Evolutionary conservation across 2,329 filamentous ascomycete genomes (phyloP).

Genomic region (Cladosporium sp.): DNA sequence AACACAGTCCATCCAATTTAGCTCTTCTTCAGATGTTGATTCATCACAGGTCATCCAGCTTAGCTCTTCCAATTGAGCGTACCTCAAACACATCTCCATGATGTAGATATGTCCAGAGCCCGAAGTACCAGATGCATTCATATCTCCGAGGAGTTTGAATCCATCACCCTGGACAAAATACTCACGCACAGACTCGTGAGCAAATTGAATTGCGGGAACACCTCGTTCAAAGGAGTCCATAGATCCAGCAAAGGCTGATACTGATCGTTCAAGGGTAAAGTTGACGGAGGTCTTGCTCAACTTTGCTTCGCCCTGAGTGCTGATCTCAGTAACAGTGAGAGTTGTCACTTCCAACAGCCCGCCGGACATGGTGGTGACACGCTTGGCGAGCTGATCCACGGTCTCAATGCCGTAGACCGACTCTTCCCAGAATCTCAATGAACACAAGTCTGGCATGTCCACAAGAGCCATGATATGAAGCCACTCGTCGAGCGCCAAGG

Average conservation of each 20-base stretch:
- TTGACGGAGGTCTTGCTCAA: background rate
- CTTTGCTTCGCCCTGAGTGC: background rate
- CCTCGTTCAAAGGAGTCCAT: background rate
- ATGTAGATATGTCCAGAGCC: background rate
- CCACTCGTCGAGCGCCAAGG: background rate
- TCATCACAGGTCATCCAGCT: background rate
- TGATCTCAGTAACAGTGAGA: background rate
- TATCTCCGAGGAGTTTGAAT: background rate
- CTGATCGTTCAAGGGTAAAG: too few relatives aligned
- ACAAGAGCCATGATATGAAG: background rate
- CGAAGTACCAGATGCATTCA: background rate
- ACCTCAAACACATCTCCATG: background rate
- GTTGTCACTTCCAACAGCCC: background rate
- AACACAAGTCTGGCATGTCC: background rate
- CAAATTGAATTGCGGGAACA: background rate
- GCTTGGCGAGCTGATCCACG: background rate
- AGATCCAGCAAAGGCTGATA: background rate
- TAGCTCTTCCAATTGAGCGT: background rate
- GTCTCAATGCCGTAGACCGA: background rate
- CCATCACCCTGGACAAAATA: background rate
- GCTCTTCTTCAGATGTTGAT: background rate
- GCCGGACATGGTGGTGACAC: background rate
- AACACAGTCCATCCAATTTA: background rate
- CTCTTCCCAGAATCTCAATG: background rate
- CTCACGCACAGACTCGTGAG: background rate